Evolutionary conservation across 108 stramenopile species (phyloP).

Genomic region (Cyclotella distinguenda): DNA sequence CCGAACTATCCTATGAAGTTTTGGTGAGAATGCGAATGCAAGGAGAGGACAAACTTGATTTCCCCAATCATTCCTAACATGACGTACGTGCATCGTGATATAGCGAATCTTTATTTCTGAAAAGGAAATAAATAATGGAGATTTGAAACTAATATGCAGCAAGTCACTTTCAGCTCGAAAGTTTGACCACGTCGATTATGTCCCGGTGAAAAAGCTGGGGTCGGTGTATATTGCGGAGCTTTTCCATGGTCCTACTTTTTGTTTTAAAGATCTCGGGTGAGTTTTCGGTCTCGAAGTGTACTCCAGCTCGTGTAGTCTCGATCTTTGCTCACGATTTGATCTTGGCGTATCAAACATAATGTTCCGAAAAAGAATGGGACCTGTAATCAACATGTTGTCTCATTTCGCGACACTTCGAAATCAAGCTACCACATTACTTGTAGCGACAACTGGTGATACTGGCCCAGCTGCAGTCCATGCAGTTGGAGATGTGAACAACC

Average conservation of each 20-base stretch:
- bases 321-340: neutral
- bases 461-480: constrained; percentile 91
- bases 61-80: neutral
- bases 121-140: constrained; percentile 48
- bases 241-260: constrained; percentile 91
- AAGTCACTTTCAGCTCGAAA: constrained; percentile 49
- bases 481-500: constrained; percentile 61
- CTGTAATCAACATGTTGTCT: constrained; percentile 58
- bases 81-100: neutral
- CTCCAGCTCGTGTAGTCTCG: too few relatives aligned
- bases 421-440: constrained; percentile 60
- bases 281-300: too few relatives aligned
- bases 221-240: constrained; percentile 72
- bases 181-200: constrained; percentile 36
- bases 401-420: constrained; percentile 63
- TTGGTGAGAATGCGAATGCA: constrained; percentile 22
- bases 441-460: constrained; percentile 88
- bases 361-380: constrained; percentile 48
- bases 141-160: constrained; percentile 49
- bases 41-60: neutral
- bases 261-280: constrained; percentile 91
- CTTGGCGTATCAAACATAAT: neutral
- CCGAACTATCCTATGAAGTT: constrained; percentile 58
- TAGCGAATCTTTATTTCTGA: constrained; percentile 55
- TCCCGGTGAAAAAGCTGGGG: constrained; percentile 46